Base-by-base conservation (phyloP, 2,329 filamentous ascomycete genomes). In the Verticillium longisporum region DNA sequence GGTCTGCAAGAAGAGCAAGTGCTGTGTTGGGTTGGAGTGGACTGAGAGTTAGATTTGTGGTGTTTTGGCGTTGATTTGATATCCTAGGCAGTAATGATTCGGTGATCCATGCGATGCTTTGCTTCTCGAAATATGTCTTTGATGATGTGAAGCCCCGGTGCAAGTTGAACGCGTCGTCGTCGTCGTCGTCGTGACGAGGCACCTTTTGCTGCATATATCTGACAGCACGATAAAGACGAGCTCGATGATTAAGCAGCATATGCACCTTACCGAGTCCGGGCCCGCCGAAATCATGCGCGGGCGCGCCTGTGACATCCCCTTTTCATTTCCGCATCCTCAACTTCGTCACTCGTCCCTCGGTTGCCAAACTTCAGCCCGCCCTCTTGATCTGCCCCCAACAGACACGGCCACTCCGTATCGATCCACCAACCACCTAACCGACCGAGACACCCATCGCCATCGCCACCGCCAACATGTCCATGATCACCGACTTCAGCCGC, bases 401-500 rank as follows among this genome's bases (percentile, higher is more conserved):
- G 45, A n/a, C n/a, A 53, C 18, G 10, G n/a, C 45, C n/a, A 53
- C n/a, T 18, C n/a, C 45, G 11, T 10, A 53, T 6, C 45, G 10
- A 13, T 11, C 1, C 11, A 5, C n/a, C n/a, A 26, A 53, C 21
- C 45, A 31, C 18, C 45, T 11, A 26, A 4, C n/a, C 45, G 18
- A 53, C 45, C 3, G 7, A 9, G 21, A 7, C 14, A 18, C 38
- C 15, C 15, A 10, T 18, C 45, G 18, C 54, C 26, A 26, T 55
- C 31, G 21, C 54, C 26, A 26, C 55, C 31, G 21, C 33, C 45
- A 72, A 64, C 60, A 72, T 76, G 72, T 77, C 75, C 56, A 66
- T 68, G 56, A 69, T 82, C 68, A 77, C 80, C 66, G 74, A 77
- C 55, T 82, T 96, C 69, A 84, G 91, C 66, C 88, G 88, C 75